Percentiles rank a stretch among this genome's conserved stretches.
Conservation (phyloP, 164 flowering plant species). For the Houttuynia cordata region DNA sequence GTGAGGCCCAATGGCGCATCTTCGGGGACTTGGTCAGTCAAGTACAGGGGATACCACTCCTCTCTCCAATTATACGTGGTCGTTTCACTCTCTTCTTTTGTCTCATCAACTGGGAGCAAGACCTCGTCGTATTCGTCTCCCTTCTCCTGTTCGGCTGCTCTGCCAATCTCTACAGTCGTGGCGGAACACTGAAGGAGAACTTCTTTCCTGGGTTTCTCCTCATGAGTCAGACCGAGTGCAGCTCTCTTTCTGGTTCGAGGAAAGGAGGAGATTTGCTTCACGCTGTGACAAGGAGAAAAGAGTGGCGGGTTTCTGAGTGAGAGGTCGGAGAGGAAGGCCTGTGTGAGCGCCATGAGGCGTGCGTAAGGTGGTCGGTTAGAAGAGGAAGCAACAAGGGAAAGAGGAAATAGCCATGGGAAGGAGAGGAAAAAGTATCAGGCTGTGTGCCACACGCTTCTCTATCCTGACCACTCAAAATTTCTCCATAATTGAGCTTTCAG, state of each 20-base stretch:
- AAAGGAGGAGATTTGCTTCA: background rate
- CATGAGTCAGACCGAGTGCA: background rate
- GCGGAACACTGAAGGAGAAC: conserved; percentile 12
- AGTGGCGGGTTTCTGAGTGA: conserved; percentile 9
- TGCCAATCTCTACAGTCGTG: conserved; percentile 22
- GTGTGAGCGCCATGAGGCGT: conserved; percentile 1
- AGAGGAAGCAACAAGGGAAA: background rate
- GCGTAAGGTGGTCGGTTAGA: background rate
- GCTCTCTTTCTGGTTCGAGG: conserved; percentile 1
- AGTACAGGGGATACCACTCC: conserved; percentile 95
- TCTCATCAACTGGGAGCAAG: conserved; percentile 18
- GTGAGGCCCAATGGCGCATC: conserved; percentile 90
- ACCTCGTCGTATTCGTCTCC: conserved; percentile 16
- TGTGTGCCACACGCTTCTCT: background rate
- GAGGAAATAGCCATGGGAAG: background rate
- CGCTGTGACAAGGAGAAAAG: conserved; percentile 5
- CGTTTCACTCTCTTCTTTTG: conserved; percentile 15
- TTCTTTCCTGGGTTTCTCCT: conserved; percentile 6
- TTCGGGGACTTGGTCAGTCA: conserved; percentile 61
- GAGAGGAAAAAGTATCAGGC: no score
- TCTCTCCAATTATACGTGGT: conserved; percentile 80
- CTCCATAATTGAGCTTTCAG: background rate
- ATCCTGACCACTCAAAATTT: background rate
- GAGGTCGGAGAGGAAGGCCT: conserved; percentile 5
- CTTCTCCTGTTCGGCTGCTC: conserved; percentile 7